Evolutionary conservation across 75 land plant genomes (phyloP).

Genomic region (Cryptomeria japonica): DNA sequence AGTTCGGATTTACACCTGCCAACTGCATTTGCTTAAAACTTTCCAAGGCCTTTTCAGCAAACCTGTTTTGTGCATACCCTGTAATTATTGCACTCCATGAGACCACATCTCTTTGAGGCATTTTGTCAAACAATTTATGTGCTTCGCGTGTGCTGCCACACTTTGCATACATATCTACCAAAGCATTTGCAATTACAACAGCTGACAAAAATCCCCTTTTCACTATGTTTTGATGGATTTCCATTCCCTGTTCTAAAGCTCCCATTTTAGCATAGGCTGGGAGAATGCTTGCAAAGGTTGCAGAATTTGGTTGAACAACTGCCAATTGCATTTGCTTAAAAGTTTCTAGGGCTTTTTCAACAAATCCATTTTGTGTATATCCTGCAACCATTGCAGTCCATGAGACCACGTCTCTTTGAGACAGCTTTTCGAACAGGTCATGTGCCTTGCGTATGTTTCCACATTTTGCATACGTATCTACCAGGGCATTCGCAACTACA

Average conservation of each 20-base stretch:
- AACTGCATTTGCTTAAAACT: neutral
- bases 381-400: neutral
- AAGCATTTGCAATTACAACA: too few species aligned
- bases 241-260: too few species aligned
- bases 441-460: constrained; percentile 18
- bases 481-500: constrained; percentile 20
- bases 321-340: too few species aligned
- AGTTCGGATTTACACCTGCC: neutral
- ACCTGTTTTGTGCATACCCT: neutral
- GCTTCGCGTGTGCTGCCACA: too few species aligned
- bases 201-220: too few species aligned
- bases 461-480: constrained; percentile 25
- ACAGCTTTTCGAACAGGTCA: constrained; percentile 1
- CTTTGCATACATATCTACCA: too few species aligned
- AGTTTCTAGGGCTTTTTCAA: neutral
- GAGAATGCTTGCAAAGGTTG: too few species aligned
- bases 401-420: neutral
- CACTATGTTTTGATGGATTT: too few species aligned
- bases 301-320: too few species aligned
- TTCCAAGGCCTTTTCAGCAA: neutral
- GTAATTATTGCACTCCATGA: neutral
- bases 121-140: too few species aligned
- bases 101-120: neutral
- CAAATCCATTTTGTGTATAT: neutral
- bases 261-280: too few species aligned